Evolutionary conservation across 2,329 filamentous ascomycete species (phyloP), one percentile per base, ranked within the genome.

Genomic region (Diaporthe citrichinensis): DNA sequence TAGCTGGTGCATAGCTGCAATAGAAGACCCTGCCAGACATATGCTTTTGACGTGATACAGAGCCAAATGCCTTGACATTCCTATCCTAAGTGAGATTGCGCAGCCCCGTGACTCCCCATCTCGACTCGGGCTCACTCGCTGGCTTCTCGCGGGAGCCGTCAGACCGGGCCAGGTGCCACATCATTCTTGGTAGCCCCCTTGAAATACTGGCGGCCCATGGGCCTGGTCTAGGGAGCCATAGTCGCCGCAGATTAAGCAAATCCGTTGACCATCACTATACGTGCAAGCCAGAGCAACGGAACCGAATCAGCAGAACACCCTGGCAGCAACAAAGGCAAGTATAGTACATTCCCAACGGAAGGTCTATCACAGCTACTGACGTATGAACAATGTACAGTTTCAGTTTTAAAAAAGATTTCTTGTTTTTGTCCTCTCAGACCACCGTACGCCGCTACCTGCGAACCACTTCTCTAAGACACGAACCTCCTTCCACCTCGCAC

Each of bases 381-480:
- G 23, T 39, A 14, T 34, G 31, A 53, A 68, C 65, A 68, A 68
- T 68, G 65, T 68, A 68, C 65, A 68, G 23, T 53, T n/a, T 55
- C 65, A 14, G 49, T 0, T 68, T 41, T 39, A 69, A 39, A 68
- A 68, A 68, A 23, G 36, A 39, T 69, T 55, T 41, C 49, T 69
- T 69, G n/a, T 23, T 69, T 55, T 28, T 20, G 46, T 57, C 36
- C 36, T 57, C 20, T 57, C 4, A 68, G 14, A 41, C 46, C 28
- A 73, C 71, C 61, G 12, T 73, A 44, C 61, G 71, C 58, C 61
- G 44, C 55, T 55, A 55, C 9, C 31, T 55, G 46, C 46, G 53
- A 69, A 36, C 44, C 36, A 68, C 39, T 72, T 71, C 62, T 49
- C 41, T 20, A 41, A 23, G 28, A 25, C 44, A 53, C 65, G 28